These are phyloP conservation scores for Metarhizium brunneum DNA, from an alignment of 2,329 filamentous ascomycete genomes.

Conservation along the genomic window DNA sequence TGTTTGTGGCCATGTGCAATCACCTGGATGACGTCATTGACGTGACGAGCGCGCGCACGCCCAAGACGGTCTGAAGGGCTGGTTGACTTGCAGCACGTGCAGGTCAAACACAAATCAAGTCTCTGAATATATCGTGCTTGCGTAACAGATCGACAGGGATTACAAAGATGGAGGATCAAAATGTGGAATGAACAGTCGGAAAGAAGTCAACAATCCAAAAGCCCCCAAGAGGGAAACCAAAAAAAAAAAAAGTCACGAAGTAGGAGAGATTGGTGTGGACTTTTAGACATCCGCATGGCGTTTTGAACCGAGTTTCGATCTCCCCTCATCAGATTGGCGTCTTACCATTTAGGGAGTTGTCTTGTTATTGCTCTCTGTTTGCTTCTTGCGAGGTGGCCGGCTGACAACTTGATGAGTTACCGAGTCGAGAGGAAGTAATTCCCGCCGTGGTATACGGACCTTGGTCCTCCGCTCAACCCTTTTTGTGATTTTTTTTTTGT, in stretches of 20 bases:
- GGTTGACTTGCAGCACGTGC: conserved; percentile 5
- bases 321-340: conserved; percentile 41
- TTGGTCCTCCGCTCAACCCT: conserved; percentile 20
- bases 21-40: conserved; percentile 94
- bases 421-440: conserved; percentile 31
- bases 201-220: conserved; percentile 10
- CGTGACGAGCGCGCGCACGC: conserved; percentile 59
- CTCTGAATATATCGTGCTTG: conserved; percentile 9
- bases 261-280: conserved; percentile 8
- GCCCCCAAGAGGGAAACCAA: conserved; percentile 9
- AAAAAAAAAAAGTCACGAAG: conserved; percentile 11
- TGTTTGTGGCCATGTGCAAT: conserved; percentile 97
- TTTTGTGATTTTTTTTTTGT: conserved; percentile 11
- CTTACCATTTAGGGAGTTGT: conserved; percentile 33
- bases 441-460: conserved; percentile 12
- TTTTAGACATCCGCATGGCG: conserved; percentile 15
- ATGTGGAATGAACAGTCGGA: neutral
- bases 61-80: conserved; percentile 42
- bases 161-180: conserved; percentile 14
- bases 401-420: conserved; percentile 33
- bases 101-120: conserved; percentile 9
- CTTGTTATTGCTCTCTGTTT: conserved; percentile 26
- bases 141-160: neutral
- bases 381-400: conserved; percentile 41
- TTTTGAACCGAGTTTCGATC: conserved; percentile 22